phyloP scores from a whole-genome alignment of 305 asterid species.

The Fraxinus ornus region DNA sequence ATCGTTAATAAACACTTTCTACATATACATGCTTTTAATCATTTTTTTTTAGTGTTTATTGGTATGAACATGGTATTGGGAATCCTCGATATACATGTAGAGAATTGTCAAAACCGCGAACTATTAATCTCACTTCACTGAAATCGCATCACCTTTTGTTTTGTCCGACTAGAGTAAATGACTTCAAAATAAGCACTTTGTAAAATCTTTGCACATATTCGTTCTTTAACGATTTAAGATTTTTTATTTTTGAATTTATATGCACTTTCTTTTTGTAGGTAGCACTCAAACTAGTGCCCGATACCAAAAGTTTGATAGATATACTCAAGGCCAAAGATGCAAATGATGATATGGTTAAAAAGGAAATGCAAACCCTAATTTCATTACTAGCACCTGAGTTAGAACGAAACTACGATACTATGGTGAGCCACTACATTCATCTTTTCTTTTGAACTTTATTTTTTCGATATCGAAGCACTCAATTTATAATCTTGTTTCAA shows the following conservation, averaged over 20 bases:
- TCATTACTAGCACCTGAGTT: conserved; percentile 34
- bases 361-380: conserved; percentile 35
- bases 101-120: neutral
- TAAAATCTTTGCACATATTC: neutral
- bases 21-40: neutral
- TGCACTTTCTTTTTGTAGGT: conserved; percentile 25
- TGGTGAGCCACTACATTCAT: conserved; percentile 31
- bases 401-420: conserved; percentile 30
- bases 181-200: neutral
- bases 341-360: conserved; percentile 30
- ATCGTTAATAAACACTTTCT: neutral
- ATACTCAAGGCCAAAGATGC: conserved; percentile 38
- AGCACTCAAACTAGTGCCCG: conserved; percentile 45
- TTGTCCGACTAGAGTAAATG: neutral
- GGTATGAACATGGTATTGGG: neutral
- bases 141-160: neutral
- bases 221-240: neutral
- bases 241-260: neutral
- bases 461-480: neutral
- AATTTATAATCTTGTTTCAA: neutral
- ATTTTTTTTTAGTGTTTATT: too few relatives aligned
- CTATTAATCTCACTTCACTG: neutral
- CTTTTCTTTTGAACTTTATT: neutral
- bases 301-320: conserved; percentile 22
- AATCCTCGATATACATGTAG: neutral